Conservation (phyloP, 345 rosid species). For the Draba incana region DNA sequence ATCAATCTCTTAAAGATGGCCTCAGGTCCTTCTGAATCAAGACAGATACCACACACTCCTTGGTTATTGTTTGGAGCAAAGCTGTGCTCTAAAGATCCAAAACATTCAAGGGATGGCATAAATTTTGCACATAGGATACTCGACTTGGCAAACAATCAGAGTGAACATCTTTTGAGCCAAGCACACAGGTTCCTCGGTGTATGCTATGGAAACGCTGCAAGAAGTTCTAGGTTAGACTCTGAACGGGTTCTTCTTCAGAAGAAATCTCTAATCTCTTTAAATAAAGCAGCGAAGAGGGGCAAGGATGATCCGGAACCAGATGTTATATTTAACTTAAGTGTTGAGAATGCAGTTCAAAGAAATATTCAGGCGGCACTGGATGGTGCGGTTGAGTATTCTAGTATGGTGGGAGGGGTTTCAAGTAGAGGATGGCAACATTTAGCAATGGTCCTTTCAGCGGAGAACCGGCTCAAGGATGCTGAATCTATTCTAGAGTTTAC, state of each 20-base stretch:
- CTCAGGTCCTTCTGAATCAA: conserved; percentile 71
- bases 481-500: conserved; percentile 69
- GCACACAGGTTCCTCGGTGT: conserved; percentile 81
- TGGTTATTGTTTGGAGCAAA: conserved; percentile 80
- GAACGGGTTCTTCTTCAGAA: conserved; percentile 64
- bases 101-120: conserved; percentile 67
- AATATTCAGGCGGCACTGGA: conserved; percentile 74
- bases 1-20: conserved; percentile 73
- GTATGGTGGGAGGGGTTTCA: conserved; percentile 55
- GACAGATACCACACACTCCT: conserved; percentile 52
- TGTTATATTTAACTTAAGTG: conserved; percentile 57
- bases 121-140: conserved; percentile 58
- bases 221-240: conserved; percentile 67
- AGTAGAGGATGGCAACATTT: conserved; percentile 79
- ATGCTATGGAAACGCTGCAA: conserved; percentile 83
- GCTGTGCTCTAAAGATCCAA: conserved; percentile 69
- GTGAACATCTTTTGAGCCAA: conserved; percentile 59
- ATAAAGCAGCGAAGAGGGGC: conserved; percentile 55
- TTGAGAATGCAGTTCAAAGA: conserved; percentile 88
- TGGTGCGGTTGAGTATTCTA: conserved; percentile 61
- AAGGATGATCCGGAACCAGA: conserved; percentile 55
- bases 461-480: conserved; percentile 74
- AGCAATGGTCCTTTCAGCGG: conserved; percentile 71
- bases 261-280: conserved; percentile 64
- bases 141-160: conserved; percentile 41